Evolutionary conservation across 257 asterid genomes (phyloP), one percentile per base, ranked within the genome.

Genomic region (Solanum rostratum): DNA sequence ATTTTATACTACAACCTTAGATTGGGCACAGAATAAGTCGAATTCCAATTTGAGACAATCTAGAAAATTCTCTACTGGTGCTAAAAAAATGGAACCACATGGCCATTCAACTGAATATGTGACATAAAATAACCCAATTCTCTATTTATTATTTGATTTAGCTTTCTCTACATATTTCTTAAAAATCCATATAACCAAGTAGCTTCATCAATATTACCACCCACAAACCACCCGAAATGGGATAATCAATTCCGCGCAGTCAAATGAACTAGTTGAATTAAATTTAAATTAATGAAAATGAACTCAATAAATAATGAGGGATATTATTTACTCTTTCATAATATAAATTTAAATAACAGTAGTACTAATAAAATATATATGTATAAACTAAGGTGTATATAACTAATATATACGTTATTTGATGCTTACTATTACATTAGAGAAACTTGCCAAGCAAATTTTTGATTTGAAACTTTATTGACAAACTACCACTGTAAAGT

Each of bases 211-310:
- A 24, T 33, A 16, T 29, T 37, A n/a, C 71, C 74, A 66, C 46
- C 45, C 22, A 30, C 19, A 65, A 30, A 65, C 45, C 20, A 14
- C 73, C 45, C 7, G n/a, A 30, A 33, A 30, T 8, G 15, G 45
- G 9, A 66, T 30, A 66, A 66, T 66, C 46, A n/a, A n/a, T n/a
- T n/a, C n/a, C n/a, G n/a, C n/a, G n/a, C n/a, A n/a, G n/a, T n/a
- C n/a, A n/a, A n/a, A n/a, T n/a, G n/a, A n/a, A n/a, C n/a, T n/a
- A 22, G 1, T 1, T 62, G 1, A 0, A 24, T 0, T 62, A 2
- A 62, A 62, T 24, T 62, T 62, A 1, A 2, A 62, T 0, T 2
- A 3, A 12, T 27, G 2, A 62, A 62, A 27, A 62, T 62, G 10
- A 62, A 62, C 5, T 2, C 2, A 27, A 0, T 13, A 24, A 62